A percentile compares a stretch with the other conserved stretches of the same genome.
Conservation (phyloP, 2,329 filamentous ascomycete species). For the Aureobasidium namibiae region DNA sequence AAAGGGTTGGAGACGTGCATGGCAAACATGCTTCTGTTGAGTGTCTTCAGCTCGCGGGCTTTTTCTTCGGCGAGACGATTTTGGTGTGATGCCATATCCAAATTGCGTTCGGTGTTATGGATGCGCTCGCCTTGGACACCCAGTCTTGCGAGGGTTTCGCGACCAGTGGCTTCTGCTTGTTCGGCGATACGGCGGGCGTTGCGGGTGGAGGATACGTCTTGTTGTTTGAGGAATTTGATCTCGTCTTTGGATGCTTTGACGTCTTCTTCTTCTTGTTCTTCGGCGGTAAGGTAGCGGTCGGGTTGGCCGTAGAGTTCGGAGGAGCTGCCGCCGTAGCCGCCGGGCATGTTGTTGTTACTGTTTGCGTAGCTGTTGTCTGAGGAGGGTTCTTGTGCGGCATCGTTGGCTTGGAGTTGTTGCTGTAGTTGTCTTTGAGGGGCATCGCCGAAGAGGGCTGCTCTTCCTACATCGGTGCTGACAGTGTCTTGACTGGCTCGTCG, state of each 20-base stretch:
- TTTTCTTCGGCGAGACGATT: slow-evolving; percentile 71
- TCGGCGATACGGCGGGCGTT: slow-evolving; percentile 62
- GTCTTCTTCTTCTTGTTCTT: slow-evolving; percentile 68
- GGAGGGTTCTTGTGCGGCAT: slow-evolving; percentile 6
- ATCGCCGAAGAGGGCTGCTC: slow-evolving; percentile 58
- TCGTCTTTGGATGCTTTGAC: slow-evolving; percentile 65
- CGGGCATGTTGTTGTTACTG: neutral
- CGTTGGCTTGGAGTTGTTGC: slow-evolving; percentile 19
- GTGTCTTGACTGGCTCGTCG: slow-evolving; percentile 42
- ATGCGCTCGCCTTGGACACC: slow-evolving; percentile 73
- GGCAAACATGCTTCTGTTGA: slow-evolving; percentile 88
- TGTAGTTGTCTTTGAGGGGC: slow-evolving; percentile 44
- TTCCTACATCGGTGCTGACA: slow-evolving; percentile 44
- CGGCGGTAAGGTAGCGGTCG: slow-evolving; percentile 70
- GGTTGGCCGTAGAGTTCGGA: slow-evolving; percentile 46
- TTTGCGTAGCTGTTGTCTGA: slow-evolving; percentile 23
- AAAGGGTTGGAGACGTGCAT: slow-evolving; percentile 41
- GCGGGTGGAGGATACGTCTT: slow-evolving; percentile 63
- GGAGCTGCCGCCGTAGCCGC: slow-evolving; percentile 20
- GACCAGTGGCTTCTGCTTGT: slow-evolving; percentile 62
- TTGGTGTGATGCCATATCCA: slow-evolving; percentile 66
- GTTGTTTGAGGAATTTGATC: slow-evolving; percentile 67
- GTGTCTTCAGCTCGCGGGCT: slow-evolving; percentile 70
- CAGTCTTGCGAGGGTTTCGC: slow-evolving; percentile 63
- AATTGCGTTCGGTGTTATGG: slow-evolving; percentile 72